Evolutionary conservation across 352 stramenopile genomes (phyloP).

Genomic region (Peronospora belbahrii): DNA sequence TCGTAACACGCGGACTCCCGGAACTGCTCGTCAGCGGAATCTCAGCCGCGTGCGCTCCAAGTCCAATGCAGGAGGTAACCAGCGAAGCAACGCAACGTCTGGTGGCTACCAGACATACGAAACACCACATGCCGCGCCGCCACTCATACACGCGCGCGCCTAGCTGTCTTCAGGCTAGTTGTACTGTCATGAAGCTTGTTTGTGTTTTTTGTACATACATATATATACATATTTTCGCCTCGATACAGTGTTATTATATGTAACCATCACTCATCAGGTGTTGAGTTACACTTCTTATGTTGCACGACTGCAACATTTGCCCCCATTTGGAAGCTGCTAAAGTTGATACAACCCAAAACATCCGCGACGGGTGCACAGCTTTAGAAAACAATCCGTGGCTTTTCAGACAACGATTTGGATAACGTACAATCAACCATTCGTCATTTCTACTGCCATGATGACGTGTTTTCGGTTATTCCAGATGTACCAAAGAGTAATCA

Average conservation of each 20-base stretch:
- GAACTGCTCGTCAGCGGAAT: slow-evolving; percentile 44
- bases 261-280: too few species aligned
- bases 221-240: slow-evolving; percentile 17
- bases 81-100: slow-evolving; percentile 19
- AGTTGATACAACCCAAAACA: too few species aligned
- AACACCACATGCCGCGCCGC: slow-evolving; percentile 35
- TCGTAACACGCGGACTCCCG: slow-evolving; percentile 33
- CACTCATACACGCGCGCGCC: slow-evolving; percentile 29
- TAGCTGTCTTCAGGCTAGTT: slow-evolving; percentile 14
- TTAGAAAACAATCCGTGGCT: slow-evolving; percentile 21
- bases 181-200: slow-evolving; percentile 15
- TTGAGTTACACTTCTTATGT: too few species aligned
- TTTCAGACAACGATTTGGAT: slow-evolving; percentile 24
- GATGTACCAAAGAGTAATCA: not conserved
- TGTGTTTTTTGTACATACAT: slow-evolving; percentile 21
- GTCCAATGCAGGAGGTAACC: slow-evolving; percentile 30
- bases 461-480: not conserved
- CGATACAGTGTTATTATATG: slow-evolving; percentile 32
- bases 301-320: too few species aligned
- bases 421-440: slow-evolving; percentile 3
- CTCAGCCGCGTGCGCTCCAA: slow-evolving; percentile 52
- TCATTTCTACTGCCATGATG: slow-evolving; percentile 1
- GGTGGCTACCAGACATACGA: slow-evolving; percentile 54
- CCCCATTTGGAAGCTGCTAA: too few species aligned
- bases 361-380: too few species aligned